phyloP scores from a whole-genome alignment of 2,329 filamentous ascomycete genomes.

The Pestalotiopsis sp. region DNA sequence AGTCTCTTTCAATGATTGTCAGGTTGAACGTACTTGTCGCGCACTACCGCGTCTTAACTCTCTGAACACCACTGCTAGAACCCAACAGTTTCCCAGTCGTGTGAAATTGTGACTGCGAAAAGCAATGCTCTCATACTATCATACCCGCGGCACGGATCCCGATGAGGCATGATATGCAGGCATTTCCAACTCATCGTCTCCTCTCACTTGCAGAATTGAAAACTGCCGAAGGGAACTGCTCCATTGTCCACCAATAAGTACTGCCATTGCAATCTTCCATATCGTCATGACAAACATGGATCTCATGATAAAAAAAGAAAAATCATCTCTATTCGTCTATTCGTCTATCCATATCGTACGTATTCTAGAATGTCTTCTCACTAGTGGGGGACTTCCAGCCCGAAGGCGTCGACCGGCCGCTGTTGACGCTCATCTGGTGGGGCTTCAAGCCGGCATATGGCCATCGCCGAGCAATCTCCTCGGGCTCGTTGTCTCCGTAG shows the following conservation, averaged over 20 bases:
- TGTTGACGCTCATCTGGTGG: constrained; percentile 30
- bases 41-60: not conserved
- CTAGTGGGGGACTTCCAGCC: constrained; percentile 41
- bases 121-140: not conserved
- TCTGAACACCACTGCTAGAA: not conserved
- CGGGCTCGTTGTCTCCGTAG: constrained; percentile 59
- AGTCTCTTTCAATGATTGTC: not conserved
- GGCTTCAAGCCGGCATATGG: constrained; percentile 31
- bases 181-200: not conserved
- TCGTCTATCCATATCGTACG: not conserved
- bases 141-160: not conserved
- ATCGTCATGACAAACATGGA: not conserved
- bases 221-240: not conserved
- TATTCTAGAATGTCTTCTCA: constrained; percentile 31
- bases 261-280: not conserved
- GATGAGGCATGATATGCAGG: not conserved
- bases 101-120: not conserved
- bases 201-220: not conserved
- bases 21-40: not conserved
- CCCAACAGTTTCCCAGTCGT: not conserved
- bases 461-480: constrained; percentile 30
- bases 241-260: not conserved
- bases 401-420: constrained; percentile 40
- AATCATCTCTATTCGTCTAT: not conserved
- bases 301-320: not conserved